These are phyloP conservation scores for Uromyces viciae-fabae DNA, from an alignment of 1,284 basidiomycete genomes.

Conservation along the genomic window DNA sequence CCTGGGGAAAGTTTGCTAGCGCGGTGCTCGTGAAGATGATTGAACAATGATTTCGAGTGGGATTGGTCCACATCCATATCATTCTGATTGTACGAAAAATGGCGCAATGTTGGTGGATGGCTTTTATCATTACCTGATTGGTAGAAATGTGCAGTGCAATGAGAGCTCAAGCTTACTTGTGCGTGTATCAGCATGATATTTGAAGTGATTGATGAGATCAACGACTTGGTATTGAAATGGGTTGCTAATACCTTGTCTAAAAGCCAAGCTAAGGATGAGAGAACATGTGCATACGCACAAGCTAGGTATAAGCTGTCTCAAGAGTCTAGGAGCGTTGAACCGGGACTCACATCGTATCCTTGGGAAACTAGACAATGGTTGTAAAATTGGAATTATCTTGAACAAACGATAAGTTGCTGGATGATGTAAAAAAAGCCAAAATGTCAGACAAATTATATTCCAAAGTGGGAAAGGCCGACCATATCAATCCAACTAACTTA, in stretches of 20 bases:
- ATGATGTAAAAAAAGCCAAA: too few relatives aligned
- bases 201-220: conserved; percentile 1
- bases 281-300: too few relatives aligned
- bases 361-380: conserved; percentile 29
- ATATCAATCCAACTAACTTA: background rate
- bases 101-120: background rate
- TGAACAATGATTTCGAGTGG: conserved; percentile 31
- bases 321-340: background rate
- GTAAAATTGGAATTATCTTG: conserved; percentile 34
- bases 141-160: too few relatives aligned
- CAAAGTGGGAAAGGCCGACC: background rate
- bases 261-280: conserved; percentile 9
- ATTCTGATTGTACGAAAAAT: conserved; percentile 1
- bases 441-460: background rate
- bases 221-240: conserved; percentile 34
- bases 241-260: conserved; percentile 13
- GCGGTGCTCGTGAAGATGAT: conserved; percentile 10
- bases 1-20: background rate
- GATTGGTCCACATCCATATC: conserved; percentile 25
- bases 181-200: conserved; percentile 35
- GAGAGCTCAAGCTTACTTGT: background rate
- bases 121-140: background rate
- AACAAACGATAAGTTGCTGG: conserved; percentile 38
- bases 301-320: background rate
- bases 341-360: conserved; percentile 16